phyloP scores from a whole-genome alignment of 148 eudicot genomes.

The Camellia granthamiana region DNA sequence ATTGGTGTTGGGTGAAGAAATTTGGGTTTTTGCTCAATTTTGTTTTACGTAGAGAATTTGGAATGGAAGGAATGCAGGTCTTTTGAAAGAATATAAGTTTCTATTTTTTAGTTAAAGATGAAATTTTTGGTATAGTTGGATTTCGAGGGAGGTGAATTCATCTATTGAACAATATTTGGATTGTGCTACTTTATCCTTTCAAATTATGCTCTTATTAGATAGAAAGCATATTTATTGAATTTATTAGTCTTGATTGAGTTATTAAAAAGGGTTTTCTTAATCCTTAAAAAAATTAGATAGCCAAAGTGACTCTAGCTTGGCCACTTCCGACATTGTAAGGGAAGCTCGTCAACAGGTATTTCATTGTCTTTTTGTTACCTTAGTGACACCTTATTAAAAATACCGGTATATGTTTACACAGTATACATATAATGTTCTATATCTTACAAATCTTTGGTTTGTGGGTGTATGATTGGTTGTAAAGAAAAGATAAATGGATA shows the following conservation, averaged over 20 bases:
- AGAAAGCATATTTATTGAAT: neutral
- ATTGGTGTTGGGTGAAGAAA: too few species aligned
- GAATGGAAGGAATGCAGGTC: too few species aligned
- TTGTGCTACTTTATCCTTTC: neutral
- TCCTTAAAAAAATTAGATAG: slow-evolving; percentile 51
- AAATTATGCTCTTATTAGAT: neutral
- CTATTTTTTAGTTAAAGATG: too few species aligned
- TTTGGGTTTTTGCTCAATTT: too few species aligned
- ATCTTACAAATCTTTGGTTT: neutral
- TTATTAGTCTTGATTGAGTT: neutral
- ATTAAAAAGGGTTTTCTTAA: slow-evolving; percentile 32
- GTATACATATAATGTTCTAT: too few species aligned
- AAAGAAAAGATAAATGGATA: neutral
- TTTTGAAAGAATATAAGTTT: too few species aligned
- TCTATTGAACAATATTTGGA: too few species aligned
- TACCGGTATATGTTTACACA: neutral
- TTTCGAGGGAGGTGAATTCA: too few species aligned
- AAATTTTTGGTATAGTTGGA: too few species aligned
- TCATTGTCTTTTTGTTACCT: neutral
- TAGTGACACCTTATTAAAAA: neutral
- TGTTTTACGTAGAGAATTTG: too few species aligned
- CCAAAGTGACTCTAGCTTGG: slow-evolving; percentile 75
- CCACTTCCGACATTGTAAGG: slow-evolving; percentile 58
- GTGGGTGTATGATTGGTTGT: neutral
- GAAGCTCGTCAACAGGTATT: slow-evolving; percentile 83